Evolutionary conservation across 228 moss, liverwort and hornwort genomes (phyloP).

Genomic region (Sphagnum fallax): DNA sequence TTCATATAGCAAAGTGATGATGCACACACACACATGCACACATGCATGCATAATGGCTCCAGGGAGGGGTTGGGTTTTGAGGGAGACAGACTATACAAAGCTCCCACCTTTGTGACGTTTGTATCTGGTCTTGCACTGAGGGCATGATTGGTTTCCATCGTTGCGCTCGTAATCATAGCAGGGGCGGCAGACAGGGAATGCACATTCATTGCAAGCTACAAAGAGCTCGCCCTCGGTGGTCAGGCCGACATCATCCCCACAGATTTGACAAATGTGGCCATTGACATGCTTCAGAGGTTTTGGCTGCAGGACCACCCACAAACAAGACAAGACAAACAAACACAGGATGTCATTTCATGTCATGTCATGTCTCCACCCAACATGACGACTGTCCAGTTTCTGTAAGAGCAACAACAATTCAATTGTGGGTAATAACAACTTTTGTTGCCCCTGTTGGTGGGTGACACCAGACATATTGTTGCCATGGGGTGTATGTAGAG

Average conservation of each 20-base stretch:
- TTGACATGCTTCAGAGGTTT: constrained; percentile 63
- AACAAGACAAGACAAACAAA: too few relatives aligned
- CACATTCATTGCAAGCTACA: constrained; percentile 98
- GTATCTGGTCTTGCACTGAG: constrained; percentile 96
- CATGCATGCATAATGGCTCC: background rate
- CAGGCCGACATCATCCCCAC: constrained; percentile 90
- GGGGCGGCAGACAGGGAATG: constrained; percentile 93
- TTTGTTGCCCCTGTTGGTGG: too few relatives aligned
- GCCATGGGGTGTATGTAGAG: too few relatives aligned
- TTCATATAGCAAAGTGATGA: background rate
- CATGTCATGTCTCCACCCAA: too few relatives aligned
- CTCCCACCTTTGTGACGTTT: constrained; percentile 73
- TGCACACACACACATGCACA: background rate
- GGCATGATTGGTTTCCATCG: constrained; percentile 89
- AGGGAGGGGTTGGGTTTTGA: background rate
- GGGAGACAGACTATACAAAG: too few relatives aligned
- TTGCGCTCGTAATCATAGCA: constrained; percentile 99
- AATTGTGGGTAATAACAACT: too few relatives aligned
- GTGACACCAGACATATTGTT: too few relatives aligned
- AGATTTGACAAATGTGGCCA: constrained; percentile 83
- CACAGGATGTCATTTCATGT: too few relatives aligned
- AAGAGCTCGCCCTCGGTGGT: constrained; percentile 77
- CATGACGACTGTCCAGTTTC: too few relatives aligned
- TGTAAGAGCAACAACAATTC: too few relatives aligned
- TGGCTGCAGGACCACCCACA: constrained; percentile 32